Evolutionary conservation across 2,329 filamentous ascomycete species (phyloP).

Genomic region (Alternaria sp.): DNA sequence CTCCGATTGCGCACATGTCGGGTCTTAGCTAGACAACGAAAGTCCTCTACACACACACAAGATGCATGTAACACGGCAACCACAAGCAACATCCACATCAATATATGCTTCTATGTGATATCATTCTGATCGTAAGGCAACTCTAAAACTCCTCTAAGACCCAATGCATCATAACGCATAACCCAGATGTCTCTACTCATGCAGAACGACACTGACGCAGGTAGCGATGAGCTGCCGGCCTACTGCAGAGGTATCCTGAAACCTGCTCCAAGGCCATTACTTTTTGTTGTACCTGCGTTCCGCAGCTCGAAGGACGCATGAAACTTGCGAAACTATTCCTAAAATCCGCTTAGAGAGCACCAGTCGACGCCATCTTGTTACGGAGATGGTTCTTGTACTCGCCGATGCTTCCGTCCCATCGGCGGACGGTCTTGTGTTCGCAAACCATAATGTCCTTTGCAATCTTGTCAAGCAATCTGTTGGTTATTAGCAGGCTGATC

Average conservation of each 20-base stretch:
- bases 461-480: conserved; percentile 95
- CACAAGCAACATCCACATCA: background rate
- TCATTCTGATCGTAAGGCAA: conserved; percentile 48
- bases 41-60: background rate
- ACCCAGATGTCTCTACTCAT: conserved; percentile 48
- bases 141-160: conserved; percentile 53
- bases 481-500: conserved; percentile 46
- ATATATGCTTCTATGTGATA: conserved; percentile 34
- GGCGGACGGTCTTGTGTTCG: conserved; percentile 92
- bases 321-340: conserved; percentile 32
- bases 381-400: conserved; percentile 98
- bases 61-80: background rate
- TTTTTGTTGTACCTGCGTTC: conserved; percentile 41
- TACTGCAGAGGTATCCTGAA: conserved; percentile 44
- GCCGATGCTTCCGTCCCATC: conserved; percentile 88
- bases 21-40: background rate
- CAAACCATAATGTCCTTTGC: conserved; percentile 99
- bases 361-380: conserved; percentile 95
- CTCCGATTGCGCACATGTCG: background rate
- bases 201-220: conserved; percentile 47
- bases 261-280: conserved; percentile 43
- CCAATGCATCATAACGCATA: conserved; percentile 49
- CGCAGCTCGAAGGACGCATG: conserved; percentile 40
- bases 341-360: conserved; percentile 72
- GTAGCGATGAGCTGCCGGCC: conserved; percentile 46